Percentiles rank a stretch among this genome's conserved stretches.
Evolutionary conservation across 129 eudicot species (phyloP).

Genomic region (Lactuca sativa): DNA sequence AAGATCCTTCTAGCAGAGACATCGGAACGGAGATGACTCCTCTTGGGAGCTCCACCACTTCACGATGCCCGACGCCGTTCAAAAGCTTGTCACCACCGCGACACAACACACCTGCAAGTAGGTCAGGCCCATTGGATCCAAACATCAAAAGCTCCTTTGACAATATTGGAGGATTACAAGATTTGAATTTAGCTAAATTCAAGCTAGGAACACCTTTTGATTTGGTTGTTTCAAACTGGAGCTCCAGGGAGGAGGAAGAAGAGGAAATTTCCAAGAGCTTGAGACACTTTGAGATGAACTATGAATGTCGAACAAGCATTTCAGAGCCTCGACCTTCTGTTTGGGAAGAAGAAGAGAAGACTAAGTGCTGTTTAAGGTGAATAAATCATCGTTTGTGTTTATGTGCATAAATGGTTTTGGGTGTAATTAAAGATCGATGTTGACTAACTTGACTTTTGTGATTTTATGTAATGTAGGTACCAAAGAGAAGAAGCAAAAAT

Average conservation of each 20-base stretch:
- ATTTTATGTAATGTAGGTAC: conserved; percentile 40
- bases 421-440: not conserved
- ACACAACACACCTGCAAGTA: conserved; percentile 64
- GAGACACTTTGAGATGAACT: conserved; percentile 61
- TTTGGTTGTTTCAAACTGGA: conserved; percentile 57
- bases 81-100: conserved; percentile 67
- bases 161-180: conserved; percentile 44
- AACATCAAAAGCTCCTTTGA: conserved; percentile 30
- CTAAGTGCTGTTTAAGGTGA: conserved; percentile 64
- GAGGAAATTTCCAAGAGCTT: conserved; percentile 77
- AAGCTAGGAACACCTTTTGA: conserved; percentile 40
- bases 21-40: conserved; percentile 93
- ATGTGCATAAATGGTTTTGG: not conserved
- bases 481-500: conserved; percentile 85
- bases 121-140: conserved; percentile 51
- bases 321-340: conserved; percentile 49
- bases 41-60: conserved; percentile 69
- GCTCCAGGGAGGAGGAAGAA: conserved; percentile 80
- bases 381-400: not conserved
- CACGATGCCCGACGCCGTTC: conserved; percentile 81
- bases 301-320: conserved; percentile 47
- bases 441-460: not conserved
- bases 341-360: conserved; percentile 68
- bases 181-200: conserved; percentile 62
- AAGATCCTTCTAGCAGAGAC: conserved; percentile 55